phyloP scores from a whole-genome alignment of 768 basidiomycete species.

The Boletus subparvulus region DNA sequence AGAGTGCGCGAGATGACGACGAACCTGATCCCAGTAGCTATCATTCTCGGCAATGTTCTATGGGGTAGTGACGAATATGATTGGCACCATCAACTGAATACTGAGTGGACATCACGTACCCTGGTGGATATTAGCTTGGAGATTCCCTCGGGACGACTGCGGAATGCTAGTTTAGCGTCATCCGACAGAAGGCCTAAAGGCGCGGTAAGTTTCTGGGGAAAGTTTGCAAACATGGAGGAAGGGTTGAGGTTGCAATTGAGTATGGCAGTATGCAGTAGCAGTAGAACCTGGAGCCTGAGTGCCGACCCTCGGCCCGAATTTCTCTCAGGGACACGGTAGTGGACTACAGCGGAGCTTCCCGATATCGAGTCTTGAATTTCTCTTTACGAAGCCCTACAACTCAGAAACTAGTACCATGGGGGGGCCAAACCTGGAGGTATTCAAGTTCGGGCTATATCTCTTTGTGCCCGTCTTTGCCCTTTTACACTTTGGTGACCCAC shows the following conservation, averaged over 20 bases:
- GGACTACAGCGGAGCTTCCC: too few species aligned
- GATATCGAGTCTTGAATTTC: slow-evolving; percentile 23
- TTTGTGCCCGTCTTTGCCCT: slow-evolving; percentile 81
- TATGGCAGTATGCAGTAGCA: neutral
- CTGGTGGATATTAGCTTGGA: slow-evolving; percentile 69
- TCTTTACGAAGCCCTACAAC: slow-evolving; percentile 56
- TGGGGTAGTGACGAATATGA: slow-evolving; percentile 4
- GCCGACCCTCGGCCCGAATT: neutral
- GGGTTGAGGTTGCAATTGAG: neutral
- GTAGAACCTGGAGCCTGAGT: neutral
- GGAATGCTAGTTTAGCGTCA: slow-evolving; percentile 87
- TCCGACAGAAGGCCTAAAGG: slow-evolving; percentile 81
- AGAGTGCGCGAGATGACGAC: slow-evolving; percentile 18
- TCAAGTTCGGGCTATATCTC: slow-evolving; percentile 87
- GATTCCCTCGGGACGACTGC: slow-evolving; percentile 78
- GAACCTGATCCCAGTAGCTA: slow-evolving; percentile 88
- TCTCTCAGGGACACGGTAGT: neutral
- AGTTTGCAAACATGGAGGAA: slow-evolving; percentile 58
- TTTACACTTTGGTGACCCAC: slow-evolving; percentile 83
- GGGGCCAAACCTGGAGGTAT: slow-evolving; percentile 81
- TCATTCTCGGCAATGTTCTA: slow-evolving; percentile 77
- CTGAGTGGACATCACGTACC: slow-evolving; percentile 43
- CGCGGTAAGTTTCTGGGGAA: slow-evolving; percentile 70
- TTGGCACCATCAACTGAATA: neutral
- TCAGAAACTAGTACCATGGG: slow-evolving; percentile 51